A percentile compares a stretch with the other conserved stretches of the same genome.
phyloP scores from a whole-genome alignment of 768 basidiomycete species.

The Baorangia bicolor region DNA sequence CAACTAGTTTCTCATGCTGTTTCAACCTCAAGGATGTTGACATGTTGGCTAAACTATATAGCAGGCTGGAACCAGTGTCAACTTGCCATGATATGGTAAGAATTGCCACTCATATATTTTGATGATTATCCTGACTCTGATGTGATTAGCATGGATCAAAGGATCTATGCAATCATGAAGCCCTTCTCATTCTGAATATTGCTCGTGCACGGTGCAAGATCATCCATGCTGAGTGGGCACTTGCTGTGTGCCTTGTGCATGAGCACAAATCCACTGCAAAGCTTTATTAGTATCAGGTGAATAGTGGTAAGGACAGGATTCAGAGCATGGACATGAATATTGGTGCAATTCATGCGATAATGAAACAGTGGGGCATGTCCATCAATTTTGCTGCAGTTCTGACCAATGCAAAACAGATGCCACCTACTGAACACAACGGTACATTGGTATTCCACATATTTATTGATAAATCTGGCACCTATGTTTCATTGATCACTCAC shows the following conservation, averaged over 20 bases:
- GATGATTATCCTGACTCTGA: too few species aligned
- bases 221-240: not conserved
- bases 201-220: not conserved
- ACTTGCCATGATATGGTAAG: not conserved
- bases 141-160: not conserved
- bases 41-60: not conserved
- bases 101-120: too few species aligned
- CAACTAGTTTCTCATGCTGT: not conserved
- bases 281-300: not conserved
- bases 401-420: too few species aligned
- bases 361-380: not conserved
- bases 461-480: too few species aligned
- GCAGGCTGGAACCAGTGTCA: not conserved
- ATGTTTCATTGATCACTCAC: too few species aligned
- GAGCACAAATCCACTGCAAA: not conserved
- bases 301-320: not conserved
- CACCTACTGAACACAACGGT: too few species aligned
- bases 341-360: not conserved
- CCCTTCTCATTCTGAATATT: not conserved
- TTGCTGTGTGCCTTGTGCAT: not conserved
- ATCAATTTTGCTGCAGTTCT: not conserved
- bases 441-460: too few species aligned
- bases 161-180: not conserved
- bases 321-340: not conserved
- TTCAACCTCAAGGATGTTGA: not conserved